Evolutionary conservation across 192 early-diverging fungal species (phyloP).

Genomic region (Umbelopsis sp.): DNA sequence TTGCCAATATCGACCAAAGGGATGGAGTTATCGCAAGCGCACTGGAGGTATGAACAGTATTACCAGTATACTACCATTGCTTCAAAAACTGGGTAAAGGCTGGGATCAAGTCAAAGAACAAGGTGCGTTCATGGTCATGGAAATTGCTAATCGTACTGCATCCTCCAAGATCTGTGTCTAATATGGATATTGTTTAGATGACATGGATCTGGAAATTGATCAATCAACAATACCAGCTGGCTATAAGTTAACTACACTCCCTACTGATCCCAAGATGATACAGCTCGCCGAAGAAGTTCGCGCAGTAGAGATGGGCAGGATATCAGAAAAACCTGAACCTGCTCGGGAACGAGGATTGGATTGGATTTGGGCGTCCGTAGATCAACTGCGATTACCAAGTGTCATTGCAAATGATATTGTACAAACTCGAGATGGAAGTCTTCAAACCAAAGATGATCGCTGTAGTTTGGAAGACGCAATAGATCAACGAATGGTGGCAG

Average conservation of each 20-base stretch:
- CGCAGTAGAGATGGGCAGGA: not conserved
- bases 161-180: not conserved
- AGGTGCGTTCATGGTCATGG: slow-evolving; percentile 12
- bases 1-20: slow-evolving; percentile 30
- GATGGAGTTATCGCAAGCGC: slow-evolving; percentile 29
- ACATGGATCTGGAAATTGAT: slow-evolving; percentile 36
- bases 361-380: slow-evolving; percentile 47
- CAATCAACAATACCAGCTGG: not conserved
- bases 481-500: slow-evolving; percentile 48
- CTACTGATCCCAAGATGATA: not conserved
- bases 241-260: not conserved
- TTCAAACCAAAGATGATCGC: slow-evolving; percentile 4
- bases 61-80: slow-evolving; percentile 25
- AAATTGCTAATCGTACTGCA: too few relatives aligned
- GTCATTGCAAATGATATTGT: slow-evolving; percentile 38
- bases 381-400: slow-evolving; percentile 29
- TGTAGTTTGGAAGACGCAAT: slow-evolving; percentile 37
- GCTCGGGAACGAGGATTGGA: slow-evolving; percentile 35
- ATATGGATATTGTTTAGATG: slow-evolving; percentile 9
- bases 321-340: not conserved
- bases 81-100: slow-evolving; percentile 24
- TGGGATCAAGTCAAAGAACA: slow-evolving; percentile 28
- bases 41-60: slow-evolving; percentile 29
- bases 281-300: not conserved
- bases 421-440: slow-evolving; percentile 15